Evolutionary conservation across 2,329 filamentous ascomycete genomes (phyloP), one percentile per base, ranked within the genome.

Genomic region (Pseudogymnoascus sp.): DNA sequence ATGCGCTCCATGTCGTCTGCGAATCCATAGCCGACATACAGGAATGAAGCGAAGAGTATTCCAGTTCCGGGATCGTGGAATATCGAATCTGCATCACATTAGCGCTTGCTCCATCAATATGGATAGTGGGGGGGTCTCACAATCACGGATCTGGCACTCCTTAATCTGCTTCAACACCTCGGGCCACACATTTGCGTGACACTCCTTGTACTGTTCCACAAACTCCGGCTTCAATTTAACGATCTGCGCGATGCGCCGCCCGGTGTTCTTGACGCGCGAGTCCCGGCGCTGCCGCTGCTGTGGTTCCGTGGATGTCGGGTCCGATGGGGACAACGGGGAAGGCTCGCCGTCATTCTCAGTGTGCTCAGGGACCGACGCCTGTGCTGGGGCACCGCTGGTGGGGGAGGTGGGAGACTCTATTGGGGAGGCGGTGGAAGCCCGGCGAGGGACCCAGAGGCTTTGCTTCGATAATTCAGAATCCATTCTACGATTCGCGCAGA

Each of bases 141-240:
- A 93, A 71, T 93, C 89, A 66, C 80, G 77, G 64, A 93, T 90
- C 68, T 89, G 88, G 73, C 86, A 90, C 42, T 86, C 83, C 72
- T 86, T 85, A 71, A 93, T 92, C 76, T 91, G 87, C 73, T 85
- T 81, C 36, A 90, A 76, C 0, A 95, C 89, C 69, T 89, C 87
- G 5, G 89, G 89, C 90, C 89, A 93, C 0, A 91, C 88, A 4
- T 80, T 81, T 5, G 84, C 85, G 72, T 93, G 90, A 66, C 84
- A 86, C 69, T 86, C 81, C 73, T 90, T 92, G 77, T 93, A 93
- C 67, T 86, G 82, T 21, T 82, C 81, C 12, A 88, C 77, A 66
- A 78, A 82, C 67, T 88, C 84, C 11, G 85, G 84, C 75, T 86
- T 89, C 63, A 93, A 81, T 71, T 85, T 86, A 62, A 93, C 81